Evolutionary conservation across 805 yeast genomes (phyloP), one percentile per base, ranked within the genome.

Genomic region (Naumovozyma baii): DNA sequence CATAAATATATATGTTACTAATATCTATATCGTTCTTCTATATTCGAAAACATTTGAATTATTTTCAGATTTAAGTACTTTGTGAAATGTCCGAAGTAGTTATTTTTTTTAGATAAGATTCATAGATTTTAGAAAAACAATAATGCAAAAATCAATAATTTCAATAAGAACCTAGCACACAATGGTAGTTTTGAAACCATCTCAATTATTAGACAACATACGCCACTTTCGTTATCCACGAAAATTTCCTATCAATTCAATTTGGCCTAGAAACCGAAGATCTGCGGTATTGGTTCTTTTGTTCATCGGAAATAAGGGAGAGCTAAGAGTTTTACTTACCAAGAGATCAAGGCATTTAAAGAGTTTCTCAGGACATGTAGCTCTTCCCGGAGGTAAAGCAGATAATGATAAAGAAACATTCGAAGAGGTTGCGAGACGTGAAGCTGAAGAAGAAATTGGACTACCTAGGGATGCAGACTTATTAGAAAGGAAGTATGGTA

Each of bases 311-410:
- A 64, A 64, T n/a, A 59, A 66, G 33, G 90, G 90, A 2, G 94
- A 86, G 48, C 61, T 87, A 15, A 62, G 90, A 33, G 94, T 85
- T 25, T 67, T 88, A 3, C 61, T 88, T 37, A 88, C 96, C 1
- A 78, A 82, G 49, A 62, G 97, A 45, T 78, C 94, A 2, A 68
- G 81, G 36, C 67, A 70, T 29, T 66, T 90, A 50, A 67, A 77
- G 36, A 74, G 74, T 39, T 88, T 87, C 62, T 82, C 92, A 0
- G 96, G 96, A 4, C 95, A 88, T 57, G 83, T 83, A 4, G 85
- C 96, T 1, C 67, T 88, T 7, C 97, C 97, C 3, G 97, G 97
- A 2, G 97, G 96, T 7, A 84, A 81, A 54, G 87, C 94, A 3
- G 96, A 88, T 57, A 54, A 49, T 32, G 76, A 71, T 0, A 65